Conservation (phyloP, 139 green algal species). For the Micractinium sp. region DNA sequence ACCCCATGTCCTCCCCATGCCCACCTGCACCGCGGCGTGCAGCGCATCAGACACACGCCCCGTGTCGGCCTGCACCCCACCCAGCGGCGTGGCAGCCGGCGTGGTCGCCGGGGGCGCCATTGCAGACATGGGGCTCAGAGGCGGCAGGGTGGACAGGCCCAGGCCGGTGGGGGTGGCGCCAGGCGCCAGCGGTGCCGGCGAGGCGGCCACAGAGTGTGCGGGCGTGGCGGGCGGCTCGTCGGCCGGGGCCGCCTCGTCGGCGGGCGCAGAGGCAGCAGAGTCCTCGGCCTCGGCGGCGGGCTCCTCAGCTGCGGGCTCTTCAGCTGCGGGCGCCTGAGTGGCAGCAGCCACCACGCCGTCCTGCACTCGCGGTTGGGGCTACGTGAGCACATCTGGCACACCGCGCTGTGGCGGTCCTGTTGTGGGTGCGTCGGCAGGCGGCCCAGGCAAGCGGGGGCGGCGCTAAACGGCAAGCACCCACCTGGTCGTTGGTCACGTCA, state of each 20-base stretch:
- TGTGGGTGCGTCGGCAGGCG: not conserved
- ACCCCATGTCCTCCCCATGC: not conserved
- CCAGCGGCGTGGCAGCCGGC: conserved; percentile 5
- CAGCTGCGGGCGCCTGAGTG: not conserved
- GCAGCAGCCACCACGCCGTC: not conserved
- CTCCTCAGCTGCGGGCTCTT: not conserved
- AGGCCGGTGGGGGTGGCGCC: conserved; percentile 31
- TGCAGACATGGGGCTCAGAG: conserved; percentile 6
- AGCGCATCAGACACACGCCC: conserved; percentile 1
- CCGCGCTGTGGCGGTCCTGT: not conserved
- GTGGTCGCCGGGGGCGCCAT: not conserved
- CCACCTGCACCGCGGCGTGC: conserved; percentile 15
- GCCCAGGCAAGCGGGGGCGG: not conserved
- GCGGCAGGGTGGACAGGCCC: conserved; percentile 23
- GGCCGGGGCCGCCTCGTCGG: not conserved
- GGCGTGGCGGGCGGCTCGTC: conserved; percentile 30
- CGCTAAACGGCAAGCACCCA: not conserved
- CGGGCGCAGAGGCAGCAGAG: not conserved
- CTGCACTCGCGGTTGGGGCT: not conserved
- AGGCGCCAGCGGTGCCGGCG: not conserved
- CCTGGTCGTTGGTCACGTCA: conserved; percentile 19
- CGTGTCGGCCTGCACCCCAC: not conserved
- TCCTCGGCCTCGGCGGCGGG: not conserved
- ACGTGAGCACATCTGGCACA: not conserved
- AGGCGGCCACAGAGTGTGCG: not conserved